phyloP scores from a whole-genome alignment of 805 yeast genomes.

The Myxozyma vanderwaltii region DNA sequence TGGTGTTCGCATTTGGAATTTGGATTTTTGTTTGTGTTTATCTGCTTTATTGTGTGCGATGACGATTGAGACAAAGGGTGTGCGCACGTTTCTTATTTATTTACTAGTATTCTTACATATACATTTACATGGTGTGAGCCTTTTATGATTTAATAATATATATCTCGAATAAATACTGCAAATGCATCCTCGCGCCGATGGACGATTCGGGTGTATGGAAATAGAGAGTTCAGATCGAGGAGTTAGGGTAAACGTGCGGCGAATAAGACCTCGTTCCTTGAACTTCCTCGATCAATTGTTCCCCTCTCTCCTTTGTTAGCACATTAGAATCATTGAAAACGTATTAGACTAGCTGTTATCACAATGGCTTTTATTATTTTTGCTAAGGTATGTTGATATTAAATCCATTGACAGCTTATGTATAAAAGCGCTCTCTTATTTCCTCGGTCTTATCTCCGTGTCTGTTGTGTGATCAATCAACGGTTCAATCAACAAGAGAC shows the following conservation, averaged over 20 bases:
- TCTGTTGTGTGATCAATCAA: too few relatives aligned
- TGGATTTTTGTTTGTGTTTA: neutral
- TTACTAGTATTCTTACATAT: neutral
- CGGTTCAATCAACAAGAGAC: too few relatives aligned
- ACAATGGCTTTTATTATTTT: slow-evolving; percentile 7
- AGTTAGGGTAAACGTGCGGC: too few relatives aligned
- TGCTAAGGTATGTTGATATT: slow-evolving; percentile 13
- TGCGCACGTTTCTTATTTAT: neutral
- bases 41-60: neutral
- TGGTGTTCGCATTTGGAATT: slow-evolving; percentile 19
- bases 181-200: too few relatives aligned
- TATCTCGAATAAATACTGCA: too few relatives aligned
- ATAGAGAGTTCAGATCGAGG: too few relatives aligned
- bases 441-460: neutral
- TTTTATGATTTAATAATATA: too few relatives aligned
- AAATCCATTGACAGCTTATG: too few relatives aligned
- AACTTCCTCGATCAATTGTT: neutral
- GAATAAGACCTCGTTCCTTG: neutral
- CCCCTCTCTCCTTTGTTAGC: neutral
- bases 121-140: neutral
- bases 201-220: too few relatives aligned
- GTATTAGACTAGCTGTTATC: neutral
- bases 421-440: neutral
- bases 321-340: neutral
- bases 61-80: neutral